Percentiles rank a stretch among this genome's conserved stretches.
These are phyloP conservation scores for Crithidia mellificae DNA, from an alignment of 208 protist species.

Conservation along the genomic window DNA sequence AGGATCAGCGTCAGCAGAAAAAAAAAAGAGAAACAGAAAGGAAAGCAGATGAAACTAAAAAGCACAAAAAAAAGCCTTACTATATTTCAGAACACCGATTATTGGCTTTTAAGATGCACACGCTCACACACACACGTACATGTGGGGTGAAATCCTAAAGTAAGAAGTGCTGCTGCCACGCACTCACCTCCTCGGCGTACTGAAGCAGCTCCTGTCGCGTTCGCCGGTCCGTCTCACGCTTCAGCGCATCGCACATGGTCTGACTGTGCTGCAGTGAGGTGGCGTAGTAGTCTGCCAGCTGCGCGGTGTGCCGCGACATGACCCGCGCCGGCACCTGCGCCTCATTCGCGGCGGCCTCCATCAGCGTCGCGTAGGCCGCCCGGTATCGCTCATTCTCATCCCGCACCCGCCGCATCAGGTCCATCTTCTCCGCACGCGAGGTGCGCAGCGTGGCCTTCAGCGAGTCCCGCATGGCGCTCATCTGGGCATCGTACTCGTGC, in stretches of 20 bases:
- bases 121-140: no score
- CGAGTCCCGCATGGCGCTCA: constrained; percentile 47
- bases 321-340: constrained; percentile 54
- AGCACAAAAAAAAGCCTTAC: constrained; percentile 4
- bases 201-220: constrained; percentile 61
- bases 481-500: constrained; percentile 53
- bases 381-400: constrained; percentile 84
- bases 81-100: background rate
- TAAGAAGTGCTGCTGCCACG: constrained; percentile 76
- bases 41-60: background rate
- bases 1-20: background rate
- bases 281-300: constrained; percentile 70
- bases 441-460: constrained; percentile 39
- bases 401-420: constrained; percentile 57
- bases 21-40: background rate
- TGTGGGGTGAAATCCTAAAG: no score
- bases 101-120: no score
- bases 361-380: constrained; percentile 66
- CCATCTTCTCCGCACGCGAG: constrained; percentile 40
- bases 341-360: constrained; percentile 72
- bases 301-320: constrained; percentile 70
- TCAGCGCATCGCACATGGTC: constrained; percentile 64
- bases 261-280: constrained; percentile 69
- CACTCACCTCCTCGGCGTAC: constrained; percentile 69
- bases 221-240: constrained; percentile 57